phyloP scores from a whole-genome alignment of 2,329 filamentous ascomycete species.

The Botrytis paeoniae region DNA sequence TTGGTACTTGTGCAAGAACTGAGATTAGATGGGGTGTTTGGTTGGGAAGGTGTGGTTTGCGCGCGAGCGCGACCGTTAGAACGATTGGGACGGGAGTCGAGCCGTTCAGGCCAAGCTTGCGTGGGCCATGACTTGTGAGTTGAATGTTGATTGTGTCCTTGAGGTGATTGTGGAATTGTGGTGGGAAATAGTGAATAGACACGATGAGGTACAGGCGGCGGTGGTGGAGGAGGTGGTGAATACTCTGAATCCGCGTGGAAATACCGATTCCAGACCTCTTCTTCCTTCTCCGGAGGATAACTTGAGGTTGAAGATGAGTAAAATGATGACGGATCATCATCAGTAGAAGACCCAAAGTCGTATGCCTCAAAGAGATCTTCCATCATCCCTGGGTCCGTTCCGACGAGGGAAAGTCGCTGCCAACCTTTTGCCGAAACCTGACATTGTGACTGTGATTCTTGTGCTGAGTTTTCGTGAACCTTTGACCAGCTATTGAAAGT shows the following conservation, averaged over 20 bases:
- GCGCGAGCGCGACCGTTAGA: constrained; percentile 7
- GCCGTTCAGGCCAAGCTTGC: constrained; percentile 16
- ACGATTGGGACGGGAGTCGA: constrained; percentile 14
- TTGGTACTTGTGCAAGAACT: neutral
- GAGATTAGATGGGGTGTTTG: constrained; percentile 1
- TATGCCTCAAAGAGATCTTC: constrained; percentile 16
- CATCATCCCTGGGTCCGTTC: constrained; percentile 16
- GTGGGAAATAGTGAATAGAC: constrained; percentile 14
- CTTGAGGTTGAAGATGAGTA: constrained; percentile 19
- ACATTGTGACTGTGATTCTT: neutral
- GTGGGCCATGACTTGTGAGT: constrained; percentile 18
- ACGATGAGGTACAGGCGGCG: neutral
- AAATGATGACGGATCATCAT: constrained; percentile 12
- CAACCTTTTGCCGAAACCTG: neutral
- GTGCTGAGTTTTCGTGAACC: neutral
- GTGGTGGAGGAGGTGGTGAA: neutral
- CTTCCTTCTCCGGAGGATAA: constrained; percentile 3
- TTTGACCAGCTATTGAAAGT: neutral
- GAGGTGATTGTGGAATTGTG: neutral
- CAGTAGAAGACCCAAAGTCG: constrained; percentile 3
- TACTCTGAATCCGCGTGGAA: neutral
- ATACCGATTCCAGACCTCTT: constrained; percentile 19
- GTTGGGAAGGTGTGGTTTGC: constrained; percentile 6
- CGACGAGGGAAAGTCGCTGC: constrained; percentile 13
- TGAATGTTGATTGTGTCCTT: constrained; percentile 6